Conservation (phyloP, 1,139 yeast genomes). For the Pichia sp. region DNA sequence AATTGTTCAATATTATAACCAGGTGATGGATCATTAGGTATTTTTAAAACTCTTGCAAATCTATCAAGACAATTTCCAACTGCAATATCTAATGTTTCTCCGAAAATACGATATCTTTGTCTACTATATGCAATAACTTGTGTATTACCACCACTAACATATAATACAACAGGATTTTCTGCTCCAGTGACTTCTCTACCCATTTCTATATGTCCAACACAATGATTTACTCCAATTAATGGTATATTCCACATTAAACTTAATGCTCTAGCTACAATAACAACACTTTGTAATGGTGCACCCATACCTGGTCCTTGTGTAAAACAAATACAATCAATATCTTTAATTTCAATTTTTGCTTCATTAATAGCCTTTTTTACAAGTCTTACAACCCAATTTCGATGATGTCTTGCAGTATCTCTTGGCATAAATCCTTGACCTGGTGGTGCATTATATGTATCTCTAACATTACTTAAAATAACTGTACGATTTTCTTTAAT, state of each 20-base stretch:
- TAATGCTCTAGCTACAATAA: constrained; percentile 83
- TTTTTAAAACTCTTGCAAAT: constrained; percentile 84
- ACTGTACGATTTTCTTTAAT: constrained; percentile 51
- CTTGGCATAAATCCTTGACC: constrained; percentile 97
- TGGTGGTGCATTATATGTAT: constrained; percentile 92
- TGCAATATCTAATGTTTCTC: constrained; percentile 95
- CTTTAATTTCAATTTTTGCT: constrained; percentile 48
- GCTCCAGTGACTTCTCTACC: constrained; percentile 98
- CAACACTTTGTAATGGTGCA: constrained; percentile 92
- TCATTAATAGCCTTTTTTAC: constrained; percentile 61
- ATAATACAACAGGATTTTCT: constrained; percentile 86
- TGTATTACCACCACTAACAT: constrained; percentile 97
- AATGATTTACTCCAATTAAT: constrained; percentile 90
- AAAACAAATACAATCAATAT: constrained; percentile 86
- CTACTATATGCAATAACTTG: constrained; percentile 96
- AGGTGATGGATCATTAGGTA: constrained; percentile 92
- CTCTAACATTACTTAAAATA: constrained; percentile 82
- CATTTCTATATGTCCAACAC: constrained; percentile 98
- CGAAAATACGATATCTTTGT: constrained; percentile 89
- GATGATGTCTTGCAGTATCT: constrained; percentile 93
- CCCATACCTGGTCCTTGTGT: constrained; percentile 99
- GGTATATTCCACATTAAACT: constrained; percentile 80
- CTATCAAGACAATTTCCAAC: constrained; percentile 95
- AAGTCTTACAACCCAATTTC: constrained; percentile 89
- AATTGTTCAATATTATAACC: constrained; percentile 95